These are phyloP conservation scores for Amanita molliuscula DNA, from an alignment of 768 basidiomycete genomes.

Conservation along the genomic window DNA sequence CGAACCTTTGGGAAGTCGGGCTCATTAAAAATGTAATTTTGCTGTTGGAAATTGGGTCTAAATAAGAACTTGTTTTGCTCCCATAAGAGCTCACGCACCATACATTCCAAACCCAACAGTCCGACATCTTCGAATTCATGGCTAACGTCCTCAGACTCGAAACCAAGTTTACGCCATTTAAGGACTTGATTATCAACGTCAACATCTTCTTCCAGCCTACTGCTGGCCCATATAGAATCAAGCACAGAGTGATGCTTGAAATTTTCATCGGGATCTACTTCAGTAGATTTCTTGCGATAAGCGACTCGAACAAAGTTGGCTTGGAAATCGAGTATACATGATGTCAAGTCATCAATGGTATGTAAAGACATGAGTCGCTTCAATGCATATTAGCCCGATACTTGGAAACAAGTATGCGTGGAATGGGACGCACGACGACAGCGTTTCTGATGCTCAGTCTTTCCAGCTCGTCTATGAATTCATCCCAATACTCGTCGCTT, in stretches of 20 bases:
- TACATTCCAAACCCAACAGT: slow-evolving; percentile 70
- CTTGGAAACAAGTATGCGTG: neutral
- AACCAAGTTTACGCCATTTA: slow-evolving; percentile 76
- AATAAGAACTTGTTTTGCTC: neutral
- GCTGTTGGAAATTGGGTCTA: slow-evolving; percentile 24
- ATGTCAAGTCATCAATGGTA: slow-evolving; percentile 71
- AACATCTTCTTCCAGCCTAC: slow-evolving; percentile 42
- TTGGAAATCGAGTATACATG: slow-evolving; percentile 82
- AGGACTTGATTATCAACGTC: slow-evolving; percentile 37
- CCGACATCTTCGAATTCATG: slow-evolving; percentile 75
- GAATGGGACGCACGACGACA: slow-evolving; percentile 52
- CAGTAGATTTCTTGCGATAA: slow-evolving; percentile 71
- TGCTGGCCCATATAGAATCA: slow-evolving; percentile 57
- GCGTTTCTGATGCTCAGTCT: slow-evolving; percentile 70
- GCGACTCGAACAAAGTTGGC: slow-evolving; percentile 73
- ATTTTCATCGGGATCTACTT: slow-evolving; percentile 61
- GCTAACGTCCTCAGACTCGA: slow-evolving; percentile 62
- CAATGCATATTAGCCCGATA: slow-evolving; percentile 2
- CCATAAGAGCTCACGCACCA: slow-evolving; percentile 35
- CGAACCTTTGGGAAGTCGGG: slow-evolving; percentile 70
- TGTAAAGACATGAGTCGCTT: slow-evolving; percentile 80
- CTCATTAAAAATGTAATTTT: slow-evolving; percentile 57
- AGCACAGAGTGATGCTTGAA: slow-evolving; percentile 46
- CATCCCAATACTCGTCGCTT: slow-evolving; percentile 69
- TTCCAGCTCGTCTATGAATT: slow-evolving; percentile 68